These are phyloP conservation scores for Solanum gracilifrons DNA, from an alignment of 257 asterid genomes.

Conservation along the genomic window DNA sequence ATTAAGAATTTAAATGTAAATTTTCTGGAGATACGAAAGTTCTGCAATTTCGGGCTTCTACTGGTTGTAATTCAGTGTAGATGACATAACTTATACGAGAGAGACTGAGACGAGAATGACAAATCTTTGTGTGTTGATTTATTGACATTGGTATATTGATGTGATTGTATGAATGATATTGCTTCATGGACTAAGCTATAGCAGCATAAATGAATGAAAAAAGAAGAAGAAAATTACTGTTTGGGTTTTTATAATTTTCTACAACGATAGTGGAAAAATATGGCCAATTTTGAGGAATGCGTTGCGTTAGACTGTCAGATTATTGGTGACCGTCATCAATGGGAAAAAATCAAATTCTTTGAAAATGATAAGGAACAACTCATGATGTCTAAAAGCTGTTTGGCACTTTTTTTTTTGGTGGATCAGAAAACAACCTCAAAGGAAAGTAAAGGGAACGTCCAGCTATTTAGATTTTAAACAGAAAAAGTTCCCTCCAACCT, in stretches of 20 bases:
- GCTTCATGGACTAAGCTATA: not conserved
- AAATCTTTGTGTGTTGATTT: not conserved
- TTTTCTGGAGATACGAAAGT: not conserved
- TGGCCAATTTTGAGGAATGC: not conserved
- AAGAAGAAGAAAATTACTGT: not conserved
- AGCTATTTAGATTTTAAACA: not conserved
- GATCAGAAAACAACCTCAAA: not conserved
- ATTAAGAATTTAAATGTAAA: not conserved
- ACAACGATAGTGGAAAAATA: not conserved
- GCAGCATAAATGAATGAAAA: not conserved
- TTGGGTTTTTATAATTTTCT: not conserved
- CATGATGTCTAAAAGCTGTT: not conserved
- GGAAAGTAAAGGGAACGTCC: not conserved
- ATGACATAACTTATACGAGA: not conserved
- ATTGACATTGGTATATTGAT: not conserved
- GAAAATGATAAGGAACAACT: not conserved
- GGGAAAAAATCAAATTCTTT: not conserved
- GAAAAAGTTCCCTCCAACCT: not conserved
- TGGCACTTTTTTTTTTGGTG: not conserved
- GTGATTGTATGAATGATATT: not conserved
- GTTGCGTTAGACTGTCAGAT: not conserved
- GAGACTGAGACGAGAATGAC: not conserved
- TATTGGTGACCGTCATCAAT: not conserved
- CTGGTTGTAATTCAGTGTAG: not conserved
- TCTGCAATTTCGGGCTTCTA: not conserved